A percentile compares a stretch with the other conserved stretches of the same genome.
These are phyloP conservation scores for Cochliopodium minus DNA, from an alignment of 208 protist species.

Conservation along the genomic window DNA sequence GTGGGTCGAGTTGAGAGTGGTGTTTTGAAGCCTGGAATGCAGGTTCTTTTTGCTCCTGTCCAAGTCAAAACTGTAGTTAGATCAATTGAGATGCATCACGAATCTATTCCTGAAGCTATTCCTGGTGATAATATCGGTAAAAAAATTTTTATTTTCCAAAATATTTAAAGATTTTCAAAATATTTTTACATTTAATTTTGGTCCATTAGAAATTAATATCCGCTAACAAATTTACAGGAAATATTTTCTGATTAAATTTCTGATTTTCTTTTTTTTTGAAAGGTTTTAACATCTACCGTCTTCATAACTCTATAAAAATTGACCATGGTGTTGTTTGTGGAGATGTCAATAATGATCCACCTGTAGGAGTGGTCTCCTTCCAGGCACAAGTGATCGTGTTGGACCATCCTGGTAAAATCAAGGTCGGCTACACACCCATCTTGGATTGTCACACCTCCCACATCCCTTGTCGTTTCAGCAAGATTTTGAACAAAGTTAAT, in stretches of 20 bases:
- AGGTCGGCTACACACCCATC: constrained; percentile 58
- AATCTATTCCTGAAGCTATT: constrained; percentile 12
- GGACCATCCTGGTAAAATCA: constrained; percentile 71
- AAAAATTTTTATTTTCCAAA: constrained; percentile 66
- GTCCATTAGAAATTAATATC: no score
- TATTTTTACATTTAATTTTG: no score
- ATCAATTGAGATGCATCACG: constrained; percentile 31
- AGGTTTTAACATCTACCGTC: no score
- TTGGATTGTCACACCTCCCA: constrained; percentile 77
- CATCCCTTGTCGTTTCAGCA: constrained; percentile 68
- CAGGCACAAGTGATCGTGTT: constrained; percentile 71
- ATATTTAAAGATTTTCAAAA: constrained; percentile 67
- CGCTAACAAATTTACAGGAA: no score
- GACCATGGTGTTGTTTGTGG: constrained; percentile 42
- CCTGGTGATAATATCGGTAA: constrained; percentile 48
- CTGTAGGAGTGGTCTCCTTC: constrained; percentile 46
- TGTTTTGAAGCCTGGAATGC: constrained; percentile 26
- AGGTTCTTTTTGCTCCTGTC: constrained; percentile 32
- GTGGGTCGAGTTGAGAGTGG: constrained; percentile 64
- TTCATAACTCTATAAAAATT: constrained; percentile 25
- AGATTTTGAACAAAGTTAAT: constrained; percentile 70
- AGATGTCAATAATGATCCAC: constrained; percentile 43
- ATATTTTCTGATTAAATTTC: no score
- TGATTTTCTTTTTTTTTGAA: no score
- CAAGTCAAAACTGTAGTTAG: constrained; percentile 22